These are phyloP conservation scores for Corylus heterophylla DNA, from an alignment of 306 rosid species.

Conservation along the genomic window DNA sequence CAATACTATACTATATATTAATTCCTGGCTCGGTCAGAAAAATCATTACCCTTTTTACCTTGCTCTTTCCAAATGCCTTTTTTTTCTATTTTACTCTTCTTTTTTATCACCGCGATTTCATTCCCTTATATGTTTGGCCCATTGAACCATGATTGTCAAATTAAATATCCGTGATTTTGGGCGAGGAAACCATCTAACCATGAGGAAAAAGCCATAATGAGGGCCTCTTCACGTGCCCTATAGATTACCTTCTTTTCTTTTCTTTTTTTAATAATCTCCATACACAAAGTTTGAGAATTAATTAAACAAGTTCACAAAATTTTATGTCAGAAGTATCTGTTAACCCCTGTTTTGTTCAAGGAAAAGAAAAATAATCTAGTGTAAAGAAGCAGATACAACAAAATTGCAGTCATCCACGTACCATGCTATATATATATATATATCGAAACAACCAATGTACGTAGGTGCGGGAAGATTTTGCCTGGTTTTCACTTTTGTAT, in stretches of 20 bases:
- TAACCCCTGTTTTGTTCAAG: too few relatives aligned
- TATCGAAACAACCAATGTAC: too few relatives aligned
- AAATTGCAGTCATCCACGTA: too few relatives aligned
- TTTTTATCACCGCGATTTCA: not conserved
- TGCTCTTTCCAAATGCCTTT: not conserved
- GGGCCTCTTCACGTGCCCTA: not conserved
- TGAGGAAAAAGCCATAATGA: not conserved
- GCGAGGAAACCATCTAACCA: not conserved
- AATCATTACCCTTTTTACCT: not conserved
- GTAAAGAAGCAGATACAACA: too few relatives aligned
- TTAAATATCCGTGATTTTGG: slow-evolving; percentile 2
- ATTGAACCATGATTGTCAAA: not conserved
- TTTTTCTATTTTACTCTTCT: not conserved
- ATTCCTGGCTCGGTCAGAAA: too few relatives aligned
- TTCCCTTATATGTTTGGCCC: not conserved
- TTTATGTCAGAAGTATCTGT: too few relatives aligned
- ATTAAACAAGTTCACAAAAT: too few relatives aligned
- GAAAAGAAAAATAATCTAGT: too few relatives aligned
- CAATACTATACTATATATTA: too few relatives aligned
- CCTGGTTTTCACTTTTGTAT: too few relatives aligned
- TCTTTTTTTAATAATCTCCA: not conserved
- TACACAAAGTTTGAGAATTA: not conserved
- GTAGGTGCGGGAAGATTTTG: too few relatives aligned
- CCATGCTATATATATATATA: too few relatives aligned
- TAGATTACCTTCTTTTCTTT: not conserved